Evolutionary conservation across 192 early-diverging fungal genomes (phyloP), one percentile per base, ranked within the genome.

Genomic region (Linnemannia schmuckeri): DNA sequence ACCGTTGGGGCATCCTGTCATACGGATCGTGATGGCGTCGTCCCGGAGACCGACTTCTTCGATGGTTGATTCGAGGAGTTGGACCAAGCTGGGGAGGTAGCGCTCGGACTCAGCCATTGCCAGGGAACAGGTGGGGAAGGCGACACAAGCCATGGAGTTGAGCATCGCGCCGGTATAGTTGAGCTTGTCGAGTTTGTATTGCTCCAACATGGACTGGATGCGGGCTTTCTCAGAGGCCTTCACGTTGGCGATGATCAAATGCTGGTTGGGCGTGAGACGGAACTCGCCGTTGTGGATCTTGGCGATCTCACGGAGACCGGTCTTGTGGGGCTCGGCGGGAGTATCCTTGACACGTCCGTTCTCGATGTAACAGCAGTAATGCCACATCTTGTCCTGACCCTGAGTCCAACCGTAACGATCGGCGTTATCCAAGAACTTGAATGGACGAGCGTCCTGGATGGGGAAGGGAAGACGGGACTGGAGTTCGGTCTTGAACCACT

Each of bases 1-100:
- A 81, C 97, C 97, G 88, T 99, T 99, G n/a, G 98, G 98, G 85
- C 98, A 99, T 73, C 98, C 98, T 1, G 98, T 99, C 98, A 99
- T 99, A 79, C 98, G 93, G 79, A 99, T 96, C 33, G 96, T 96
- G 82, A 99, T 97, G 72, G 96, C 96, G 85, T 99, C 96, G 46
- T 97, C 89, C 61, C 95, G 90, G 75, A 99, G 81, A 17, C 98
- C 98, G 44, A 94, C 89, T 71, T 93, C 93, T 79, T 97, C 96
- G 77, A 99, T 90, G 41, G 95, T 89, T 0, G 88, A 79, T 88
- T 99, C 98, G 75, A 99, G 92, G 85, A 92, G 92, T 30, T 90
- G 89, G 61, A 99, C 95, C 71, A 99, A 91, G 40, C 89, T 88
- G 74, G 97, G 98, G 75, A 99, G 88, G 89, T 99, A 98, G 79